Evolutionary conservation across 2,329 filamentous ascomycete genomes (phyloP).

Genomic region (Dryadomyces sulphureus): DNA sequence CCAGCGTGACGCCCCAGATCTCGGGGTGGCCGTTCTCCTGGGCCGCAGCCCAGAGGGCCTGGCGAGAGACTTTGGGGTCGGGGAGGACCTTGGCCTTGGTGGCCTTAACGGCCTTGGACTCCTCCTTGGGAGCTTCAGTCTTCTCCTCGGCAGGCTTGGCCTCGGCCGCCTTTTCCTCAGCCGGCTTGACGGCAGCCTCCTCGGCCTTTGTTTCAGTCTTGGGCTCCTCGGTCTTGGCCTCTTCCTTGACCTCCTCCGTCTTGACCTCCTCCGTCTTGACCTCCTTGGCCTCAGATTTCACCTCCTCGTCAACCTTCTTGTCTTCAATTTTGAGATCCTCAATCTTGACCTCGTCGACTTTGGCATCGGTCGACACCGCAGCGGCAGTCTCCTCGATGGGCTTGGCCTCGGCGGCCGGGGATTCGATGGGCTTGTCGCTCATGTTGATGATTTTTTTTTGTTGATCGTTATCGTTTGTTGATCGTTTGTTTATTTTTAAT

Average conservation of each 20-base stretch:
- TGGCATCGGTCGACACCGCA: not conserved
- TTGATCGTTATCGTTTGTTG: not conserved
- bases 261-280: not conserved
- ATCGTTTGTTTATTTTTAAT: not conserved
- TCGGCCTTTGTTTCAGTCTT: constrained; percentile 1
- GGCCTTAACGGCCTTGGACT: not conserved
- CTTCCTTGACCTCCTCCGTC: not conserved
- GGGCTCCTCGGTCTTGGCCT: constrained; percentile 1
- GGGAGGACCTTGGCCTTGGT: not conserved
- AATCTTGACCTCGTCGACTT: not conserved
- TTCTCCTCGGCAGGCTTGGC: too few relatives aligned
- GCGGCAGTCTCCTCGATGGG: not conserved
- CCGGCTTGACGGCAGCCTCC: not conserved
- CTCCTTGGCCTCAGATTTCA: not conserved
- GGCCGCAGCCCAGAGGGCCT: constrained; percentile 15
- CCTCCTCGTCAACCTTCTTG: not conserved
- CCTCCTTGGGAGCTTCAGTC: constrained; percentile 1
- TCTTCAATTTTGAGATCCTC: not conserved
- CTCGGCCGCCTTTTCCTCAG: not conserved
- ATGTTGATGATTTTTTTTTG: constrained; percentile 3
- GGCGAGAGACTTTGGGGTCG: constrained; percentile 8
- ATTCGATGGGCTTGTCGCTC: constrained; percentile 9
- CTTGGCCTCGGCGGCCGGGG: constrained; percentile 5
- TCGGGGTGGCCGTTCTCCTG: constrained; percentile 42
- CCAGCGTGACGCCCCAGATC: constrained; percentile 74